These are phyloP conservation scores for Oenanthe javanica DNA, from an alignment of 140 eudicot species.

Conservation along the genomic window DNA sequence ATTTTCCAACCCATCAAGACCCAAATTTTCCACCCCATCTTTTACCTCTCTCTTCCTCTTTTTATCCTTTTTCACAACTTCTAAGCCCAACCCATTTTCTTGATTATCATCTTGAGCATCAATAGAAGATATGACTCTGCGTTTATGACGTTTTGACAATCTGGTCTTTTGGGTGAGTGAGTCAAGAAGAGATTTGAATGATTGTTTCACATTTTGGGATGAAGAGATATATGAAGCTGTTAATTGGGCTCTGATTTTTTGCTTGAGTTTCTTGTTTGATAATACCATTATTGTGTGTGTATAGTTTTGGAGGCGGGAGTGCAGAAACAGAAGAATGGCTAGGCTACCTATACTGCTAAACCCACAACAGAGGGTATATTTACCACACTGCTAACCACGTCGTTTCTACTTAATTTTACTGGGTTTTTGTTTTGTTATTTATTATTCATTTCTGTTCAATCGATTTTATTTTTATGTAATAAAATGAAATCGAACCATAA, in stretches of 20 bases:
- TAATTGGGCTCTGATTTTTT: constrained; percentile 51
- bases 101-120: constrained; percentile 10
- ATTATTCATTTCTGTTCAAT: too few relatives aligned
- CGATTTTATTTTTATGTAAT: too few relatives aligned
- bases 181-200: constrained; percentile 31
- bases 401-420: not conserved
- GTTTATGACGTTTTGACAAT: constrained; percentile 61
- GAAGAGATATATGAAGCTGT: constrained; percentile 23
- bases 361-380: not conserved
- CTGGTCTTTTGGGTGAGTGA: constrained; percentile 42
- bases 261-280: constrained; percentile 87
- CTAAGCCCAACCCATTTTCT: constrained; percentile 13
- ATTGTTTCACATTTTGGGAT: constrained; percentile 24
- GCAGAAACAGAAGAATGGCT: not conserved
- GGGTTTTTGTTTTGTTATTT: too few relatives aligned
- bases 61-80: constrained; percentile 31
- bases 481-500: too few relatives aligned
- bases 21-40: not conserved
- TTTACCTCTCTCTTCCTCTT: constrained; percentile 49
- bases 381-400: not conserved
- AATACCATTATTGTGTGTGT: constrained; percentile 54
- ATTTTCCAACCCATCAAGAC: not conserved
- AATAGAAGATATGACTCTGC: constrained; percentile 28
- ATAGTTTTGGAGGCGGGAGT: not conserved
- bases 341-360: not conserved